Conservation (phyloP, 768 basidiomycete genomes). For the Galerina marginata region DNA sequence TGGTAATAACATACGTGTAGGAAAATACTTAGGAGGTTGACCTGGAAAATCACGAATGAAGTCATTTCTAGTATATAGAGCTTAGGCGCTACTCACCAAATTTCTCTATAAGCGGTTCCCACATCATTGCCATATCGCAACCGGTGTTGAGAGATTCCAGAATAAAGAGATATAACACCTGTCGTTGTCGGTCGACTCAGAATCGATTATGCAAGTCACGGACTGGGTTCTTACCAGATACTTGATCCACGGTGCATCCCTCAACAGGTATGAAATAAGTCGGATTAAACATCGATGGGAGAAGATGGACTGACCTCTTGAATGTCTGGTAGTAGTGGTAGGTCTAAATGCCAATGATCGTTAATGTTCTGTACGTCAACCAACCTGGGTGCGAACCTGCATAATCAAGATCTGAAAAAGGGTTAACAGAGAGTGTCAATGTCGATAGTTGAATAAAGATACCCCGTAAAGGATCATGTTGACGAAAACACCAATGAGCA, state of each 20-base stretch:
- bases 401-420: conserved; percentile 22
- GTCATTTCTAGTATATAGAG: not conserved
- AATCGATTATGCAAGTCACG: not conserved
- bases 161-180: conserved; percentile 50
- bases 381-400: conserved; percentile 30
- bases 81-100: conserved; percentile 34
- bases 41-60: conserved; percentile 25
- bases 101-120: conserved; percentile 48
- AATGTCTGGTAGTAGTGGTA: conserved; percentile 46
- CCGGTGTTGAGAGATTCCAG: conserved; percentile 49
- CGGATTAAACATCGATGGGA: not conserved
- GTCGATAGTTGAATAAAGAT: conserved; percentile 12
- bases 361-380: not conserved
- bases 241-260: conserved; percentile 49
- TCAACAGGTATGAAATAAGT: conserved; percentile 20
- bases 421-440: not conserved
- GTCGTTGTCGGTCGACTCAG: not conserved
- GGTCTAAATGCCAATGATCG: conserved; percentile 22
- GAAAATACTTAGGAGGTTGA: conserved; percentile 41
- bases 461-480: conserved; percentile 56
- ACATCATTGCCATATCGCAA: conserved; percentile 51
- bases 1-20: conserved; percentile 29
- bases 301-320: conserved; percentile 35
- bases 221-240: conserved; percentile 35
- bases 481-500: conserved; percentile 47